Conservation (phyloP, 2,329 filamentous ascomycete species). For the Nannizzia gypsea region DNA sequence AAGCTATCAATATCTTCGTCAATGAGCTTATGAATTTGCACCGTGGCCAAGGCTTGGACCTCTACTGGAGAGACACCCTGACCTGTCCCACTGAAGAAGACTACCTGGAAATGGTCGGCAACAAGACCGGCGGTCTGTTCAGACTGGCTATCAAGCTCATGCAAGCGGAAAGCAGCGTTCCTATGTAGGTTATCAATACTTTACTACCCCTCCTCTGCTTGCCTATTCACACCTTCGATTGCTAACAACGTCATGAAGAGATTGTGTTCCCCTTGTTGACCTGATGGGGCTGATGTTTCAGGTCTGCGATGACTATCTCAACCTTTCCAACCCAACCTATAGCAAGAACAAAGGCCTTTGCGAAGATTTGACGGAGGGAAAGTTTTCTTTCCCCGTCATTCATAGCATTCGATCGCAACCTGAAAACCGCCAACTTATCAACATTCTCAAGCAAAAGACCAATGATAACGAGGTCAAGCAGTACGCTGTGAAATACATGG, state of each 20-base stretch:
- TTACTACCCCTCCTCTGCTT: not conserved
- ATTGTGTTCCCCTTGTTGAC: constrained; percentile 52
- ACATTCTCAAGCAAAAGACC: constrained; percentile 78
- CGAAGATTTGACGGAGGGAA: constrained; percentile 22
- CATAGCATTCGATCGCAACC: constrained; percentile 39
- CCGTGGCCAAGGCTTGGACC: constrained; percentile 30
- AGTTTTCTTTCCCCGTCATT: constrained; percentile 22
- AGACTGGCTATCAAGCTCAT: constrained; percentile 27
- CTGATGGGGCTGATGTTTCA: constrained; percentile 24
- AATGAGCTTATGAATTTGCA: constrained; percentile 28
- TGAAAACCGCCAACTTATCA: constrained; percentile 57
- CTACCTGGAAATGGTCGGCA: constrained; percentile 30
- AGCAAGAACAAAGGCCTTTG: constrained; percentile 76
- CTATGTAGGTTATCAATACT: constrained; percentile 3
- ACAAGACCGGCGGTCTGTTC: constrained; percentile 32
- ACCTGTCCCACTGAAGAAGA: constrained; percentile 27
- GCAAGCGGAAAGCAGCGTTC: constrained; percentile 18
- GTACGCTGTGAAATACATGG: constrained; percentile 84
- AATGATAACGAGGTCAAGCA: constrained; percentile 69
- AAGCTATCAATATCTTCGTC: constrained; percentile 25
- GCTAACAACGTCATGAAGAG: constrained; percentile 12
- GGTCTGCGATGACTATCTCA: constrained; percentile 59
- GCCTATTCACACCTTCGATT: not conserved
- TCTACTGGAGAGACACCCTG: constrained; percentile 28
- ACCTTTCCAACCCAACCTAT: constrained; percentile 56